A percentile compares a stretch with the other conserved stretches of the same genome.
Conservation (phyloP, 331 rosid genomes). For the Pyracantha coccinea region DNA sequence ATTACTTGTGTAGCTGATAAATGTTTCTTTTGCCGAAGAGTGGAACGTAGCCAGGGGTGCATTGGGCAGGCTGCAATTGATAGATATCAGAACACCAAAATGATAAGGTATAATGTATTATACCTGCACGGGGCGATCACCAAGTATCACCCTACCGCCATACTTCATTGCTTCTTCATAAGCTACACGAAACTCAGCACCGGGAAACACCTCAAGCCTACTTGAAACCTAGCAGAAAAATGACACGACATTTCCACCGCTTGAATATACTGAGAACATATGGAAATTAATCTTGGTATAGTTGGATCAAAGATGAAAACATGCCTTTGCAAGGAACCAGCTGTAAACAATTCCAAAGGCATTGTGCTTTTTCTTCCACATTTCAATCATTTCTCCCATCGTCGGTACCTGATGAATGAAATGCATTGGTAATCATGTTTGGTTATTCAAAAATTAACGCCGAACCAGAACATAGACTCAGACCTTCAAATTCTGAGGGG, state of each 20-base stretch:
- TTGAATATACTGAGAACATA: slow-evolving; percentile 3
- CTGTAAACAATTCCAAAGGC: slow-evolving; percentile 72
- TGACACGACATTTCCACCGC: neutral
- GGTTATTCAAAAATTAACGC: neutral
- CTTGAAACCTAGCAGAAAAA: slow-evolving; percentile 65
- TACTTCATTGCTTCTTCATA: slow-evolving; percentile 94
- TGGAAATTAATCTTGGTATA: neutral
- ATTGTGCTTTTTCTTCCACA: slow-evolving; percentile 81
- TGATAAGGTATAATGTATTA: slow-evolving; percentile 6
- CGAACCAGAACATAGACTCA: neutral
- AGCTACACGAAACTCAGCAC: slow-evolving; percentile 90
- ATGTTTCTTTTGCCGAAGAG: neutral
- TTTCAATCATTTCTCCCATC: slow-evolving; percentile 60
- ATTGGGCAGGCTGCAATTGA: neutral
- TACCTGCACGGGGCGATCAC: slow-evolving; percentile 98
- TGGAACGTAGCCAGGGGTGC: neutral
- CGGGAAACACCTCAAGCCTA: slow-evolving; percentile 85
- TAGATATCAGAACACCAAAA: neutral
- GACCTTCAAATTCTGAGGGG: slow-evolving; percentile 81
- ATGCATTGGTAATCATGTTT: neutral
- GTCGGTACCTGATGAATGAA: slow-evolving; percentile 68
- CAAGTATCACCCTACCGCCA: slow-evolving; percentile 88
- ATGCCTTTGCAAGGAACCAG: slow-evolving; percentile 97
- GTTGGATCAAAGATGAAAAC: slow-evolving; percentile 21
- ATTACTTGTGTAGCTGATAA: neutral